Percentiles rank a stretch among this genome's conserved stretches.
Evolutionary conservation across 371 early-diverging fungal genomes (phyloP).

Genomic region (Circinella umbellata): DNA sequence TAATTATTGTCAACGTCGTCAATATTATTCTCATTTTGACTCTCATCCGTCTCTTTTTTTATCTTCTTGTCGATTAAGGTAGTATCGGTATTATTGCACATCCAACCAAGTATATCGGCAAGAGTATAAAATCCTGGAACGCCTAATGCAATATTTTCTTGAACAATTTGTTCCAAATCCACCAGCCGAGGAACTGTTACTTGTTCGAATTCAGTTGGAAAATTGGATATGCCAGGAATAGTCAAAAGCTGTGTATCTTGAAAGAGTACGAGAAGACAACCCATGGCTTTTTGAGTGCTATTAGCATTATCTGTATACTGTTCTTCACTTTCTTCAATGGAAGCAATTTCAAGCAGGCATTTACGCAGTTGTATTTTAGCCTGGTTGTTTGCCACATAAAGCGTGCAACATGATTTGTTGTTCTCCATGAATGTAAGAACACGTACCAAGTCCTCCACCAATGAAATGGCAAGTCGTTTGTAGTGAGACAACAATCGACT

Average conservation of each 20-base stretch:
- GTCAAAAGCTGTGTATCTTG: slow-evolving; percentile 36
- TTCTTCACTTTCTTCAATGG: slow-evolving; percentile 7
- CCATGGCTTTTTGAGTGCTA: slow-evolving; percentile 20
- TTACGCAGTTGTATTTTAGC: slow-evolving; percentile 26
- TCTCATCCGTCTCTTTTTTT: neutral
- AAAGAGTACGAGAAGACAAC: slow-evolving; percentile 37
- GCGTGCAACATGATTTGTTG: slow-evolving; percentile 22
- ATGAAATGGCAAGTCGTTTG: neutral
- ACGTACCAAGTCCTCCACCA: slow-evolving; percentile 1
- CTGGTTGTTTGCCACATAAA: slow-evolving; percentile 29
- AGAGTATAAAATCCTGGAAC: slow-evolving; percentile 39
- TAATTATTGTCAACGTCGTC: neutral
- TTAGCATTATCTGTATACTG: neutral
- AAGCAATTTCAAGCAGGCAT: slow-evolving; percentile 27
- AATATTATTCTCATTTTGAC: neutral
- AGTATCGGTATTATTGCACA: slow-evolving; percentile 6
- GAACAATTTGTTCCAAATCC: slow-evolving; percentile 32
- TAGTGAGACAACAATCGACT: neutral
- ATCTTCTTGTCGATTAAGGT: neutral
- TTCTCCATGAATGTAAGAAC: slow-evolving; percentile 11
- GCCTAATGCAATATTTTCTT: slow-evolving; percentile 41
- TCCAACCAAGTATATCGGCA: slow-evolving; percentile 30
- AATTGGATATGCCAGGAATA: slow-evolving; percentile 13
- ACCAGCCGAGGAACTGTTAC: slow-evolving; percentile 20
- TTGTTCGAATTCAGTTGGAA: slow-evolving; percentile 19